Conservation (phyloP, 306 rosid genomes). For the Vicia faba region DNA sequence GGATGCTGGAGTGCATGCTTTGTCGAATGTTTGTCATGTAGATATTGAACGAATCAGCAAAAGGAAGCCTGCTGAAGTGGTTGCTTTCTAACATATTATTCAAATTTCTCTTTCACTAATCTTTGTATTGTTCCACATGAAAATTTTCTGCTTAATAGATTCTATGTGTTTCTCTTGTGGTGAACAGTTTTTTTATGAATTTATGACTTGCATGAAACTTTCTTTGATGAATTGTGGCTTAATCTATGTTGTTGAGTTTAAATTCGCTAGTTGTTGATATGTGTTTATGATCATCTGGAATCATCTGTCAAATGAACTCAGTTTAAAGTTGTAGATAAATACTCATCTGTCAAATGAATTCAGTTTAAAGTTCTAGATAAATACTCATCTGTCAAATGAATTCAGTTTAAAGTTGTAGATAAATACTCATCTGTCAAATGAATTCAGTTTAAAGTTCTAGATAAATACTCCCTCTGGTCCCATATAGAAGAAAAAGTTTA, state of each 20-base stretch:
- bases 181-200: neutral
- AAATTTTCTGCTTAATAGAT: neutral
- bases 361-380: too few relatives aligned
- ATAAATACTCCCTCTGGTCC: too few relatives aligned
- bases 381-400: too few relatives aligned
- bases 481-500: too few relatives aligned
- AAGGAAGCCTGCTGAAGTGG: constrained; percentile 95
- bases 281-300: too few relatives aligned
- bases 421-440: too few relatives aligned
- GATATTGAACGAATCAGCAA: constrained; percentile 88
- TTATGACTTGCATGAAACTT: neutral
- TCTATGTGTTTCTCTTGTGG: neutral
- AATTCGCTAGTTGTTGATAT: too few relatives aligned
- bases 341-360: too few relatives aligned
- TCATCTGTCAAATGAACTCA: too few relatives aligned
- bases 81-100: constrained; percentile 24
- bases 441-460: neutral
- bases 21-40: constrained; percentile 89
- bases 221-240: neutral
- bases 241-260: neutral
- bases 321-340: too few relatives aligned
- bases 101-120: constrained; percentile 15
- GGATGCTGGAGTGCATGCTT: constrained; percentile 99
- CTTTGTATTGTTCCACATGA: neutral
- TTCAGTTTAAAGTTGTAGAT: neutral